These are phyloP conservation scores for Leavenworthia alabamica DNA, from an alignment of 345 rosid genomes.

Conservation along the genomic window DNA sequence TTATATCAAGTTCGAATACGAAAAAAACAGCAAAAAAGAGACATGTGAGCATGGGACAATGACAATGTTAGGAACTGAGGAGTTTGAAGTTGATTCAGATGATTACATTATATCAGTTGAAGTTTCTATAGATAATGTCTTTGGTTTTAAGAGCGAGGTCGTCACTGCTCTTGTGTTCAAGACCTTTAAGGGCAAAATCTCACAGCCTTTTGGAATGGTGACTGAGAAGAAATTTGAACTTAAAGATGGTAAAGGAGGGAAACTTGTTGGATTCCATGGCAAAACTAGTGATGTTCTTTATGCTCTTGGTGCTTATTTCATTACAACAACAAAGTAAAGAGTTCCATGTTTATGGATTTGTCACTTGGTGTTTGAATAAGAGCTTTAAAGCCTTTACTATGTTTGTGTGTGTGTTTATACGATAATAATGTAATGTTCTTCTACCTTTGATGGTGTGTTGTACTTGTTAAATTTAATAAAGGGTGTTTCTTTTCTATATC, in stretches of 20 bases:
- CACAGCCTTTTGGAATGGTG: not conserved
- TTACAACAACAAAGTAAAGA: not conserved
- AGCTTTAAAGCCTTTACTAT: not conserved
- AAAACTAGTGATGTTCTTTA: not conserved
- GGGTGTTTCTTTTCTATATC: not conserved
- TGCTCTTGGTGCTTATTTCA: slow-evolving; percentile 20
- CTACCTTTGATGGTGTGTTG: not conserved
- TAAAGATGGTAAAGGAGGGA: not conserved
- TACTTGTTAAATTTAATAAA: not conserved
- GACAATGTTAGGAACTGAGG: not conserved
- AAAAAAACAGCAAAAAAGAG: not conserved
- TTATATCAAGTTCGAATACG: not conserved
- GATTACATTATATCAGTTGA: slow-evolving; percentile 5
- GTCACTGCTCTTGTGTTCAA: not conserved
- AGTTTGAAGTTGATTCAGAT: not conserved
- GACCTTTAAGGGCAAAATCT: slow-evolving; percentile 1
- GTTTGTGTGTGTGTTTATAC: not conserved
- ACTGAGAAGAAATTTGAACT: not conserved
- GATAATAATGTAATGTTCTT: not conserved
- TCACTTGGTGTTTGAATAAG: not conserved
- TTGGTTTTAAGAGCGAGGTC: not conserved
- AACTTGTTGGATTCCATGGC: slow-evolving; percentile 18
- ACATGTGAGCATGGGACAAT: not conserved
- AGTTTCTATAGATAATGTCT: not conserved
- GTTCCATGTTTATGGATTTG: not conserved